phyloP scores from a whole-genome alignment of 2,329 filamentous ascomycete genomes.

The Phyllosticta paracitricarpa region DNA sequence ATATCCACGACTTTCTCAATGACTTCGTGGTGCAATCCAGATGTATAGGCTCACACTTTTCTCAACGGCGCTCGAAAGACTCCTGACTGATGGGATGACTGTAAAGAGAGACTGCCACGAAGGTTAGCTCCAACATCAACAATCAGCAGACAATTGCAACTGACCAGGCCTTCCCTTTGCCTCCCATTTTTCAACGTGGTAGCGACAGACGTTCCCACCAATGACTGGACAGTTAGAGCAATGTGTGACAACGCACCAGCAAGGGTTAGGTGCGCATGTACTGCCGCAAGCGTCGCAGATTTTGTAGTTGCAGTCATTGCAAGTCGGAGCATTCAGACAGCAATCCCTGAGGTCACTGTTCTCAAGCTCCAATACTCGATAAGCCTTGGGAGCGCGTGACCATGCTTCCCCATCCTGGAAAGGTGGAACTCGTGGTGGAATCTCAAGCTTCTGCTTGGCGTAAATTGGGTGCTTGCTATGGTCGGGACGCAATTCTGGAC shows the following conservation, averaged over 20 bases:
- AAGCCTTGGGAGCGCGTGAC: background rate
- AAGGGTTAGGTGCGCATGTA: background rate
- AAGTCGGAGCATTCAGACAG: background rate
- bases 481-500: background rate
- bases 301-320: constrained; percentile 4
- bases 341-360: background rate
- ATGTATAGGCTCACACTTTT: background rate
- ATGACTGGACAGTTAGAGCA: background rate
- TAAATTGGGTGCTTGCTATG: background rate
- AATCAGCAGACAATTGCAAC: background rate
- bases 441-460: background rate
- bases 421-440: background rate
- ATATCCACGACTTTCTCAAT: background rate
- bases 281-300: background rate
- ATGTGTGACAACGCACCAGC: background rate
- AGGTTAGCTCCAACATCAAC: background rate
- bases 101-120: background rate
- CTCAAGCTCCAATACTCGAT: background rate
- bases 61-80: background rate
- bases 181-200: background rate
- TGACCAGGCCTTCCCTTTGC: background rate
- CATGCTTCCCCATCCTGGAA: background rate
- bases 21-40: background rate
- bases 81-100: background rate
- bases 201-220: constrained; percentile 3